Base-by-base conservation (phyloP, 2,329 filamentous ascomycete genomes). In the Fusarium sp. region DNA sequence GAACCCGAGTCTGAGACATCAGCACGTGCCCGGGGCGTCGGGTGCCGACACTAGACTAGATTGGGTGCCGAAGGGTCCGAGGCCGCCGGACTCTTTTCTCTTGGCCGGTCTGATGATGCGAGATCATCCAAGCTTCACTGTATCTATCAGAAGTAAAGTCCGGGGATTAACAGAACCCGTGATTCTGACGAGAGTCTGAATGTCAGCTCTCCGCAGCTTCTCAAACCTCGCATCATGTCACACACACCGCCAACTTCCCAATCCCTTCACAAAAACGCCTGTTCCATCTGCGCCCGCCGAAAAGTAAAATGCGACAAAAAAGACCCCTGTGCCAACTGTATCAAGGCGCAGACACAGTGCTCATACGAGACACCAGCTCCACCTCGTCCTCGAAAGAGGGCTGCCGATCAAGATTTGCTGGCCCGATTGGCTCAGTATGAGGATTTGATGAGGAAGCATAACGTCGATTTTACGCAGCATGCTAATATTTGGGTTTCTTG, bases 321-420 rank as follows among this genome's bases (percentile, higher is more conserved):
- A 16, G 74, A 78, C 2, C 84, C 84, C 1, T 87, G 86, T 64
- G 82, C 82, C 9, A 87, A 86, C 69, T 87, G 86, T 62, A 65
- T 76, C 42, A 87, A 84, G 67, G 78, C 84, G 2, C 66, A 77
- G 10, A 62, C 65, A 1, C 61, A 74, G 50, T 82, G 81, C 31
- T 37, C 67, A 0, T 81, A 80, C 20, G 70, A 77, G 10, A 60
- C 71, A 1, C 74, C 76, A 4, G 35, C 63, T 1, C 72, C 73
- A 0, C 67, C 67, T 4, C 75, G 76, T 18, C 76, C 77, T 5
- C 75, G 80, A 18, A 82, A 80, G 62, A 71, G 76, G 6, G 70
- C 78, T 6, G 71, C 74, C 1, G 79, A 80, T 4, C 76, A 82
- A 2, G 78, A 80, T 14, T 38, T 82, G 1, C 37, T 78, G 1